Percentiles rank a stretch among this genome's conserved stretches.
Evolutionary conservation across 148 eudicot genomes (phyloP).

Genomic region (Chenopodium berlandieri): DNA sequence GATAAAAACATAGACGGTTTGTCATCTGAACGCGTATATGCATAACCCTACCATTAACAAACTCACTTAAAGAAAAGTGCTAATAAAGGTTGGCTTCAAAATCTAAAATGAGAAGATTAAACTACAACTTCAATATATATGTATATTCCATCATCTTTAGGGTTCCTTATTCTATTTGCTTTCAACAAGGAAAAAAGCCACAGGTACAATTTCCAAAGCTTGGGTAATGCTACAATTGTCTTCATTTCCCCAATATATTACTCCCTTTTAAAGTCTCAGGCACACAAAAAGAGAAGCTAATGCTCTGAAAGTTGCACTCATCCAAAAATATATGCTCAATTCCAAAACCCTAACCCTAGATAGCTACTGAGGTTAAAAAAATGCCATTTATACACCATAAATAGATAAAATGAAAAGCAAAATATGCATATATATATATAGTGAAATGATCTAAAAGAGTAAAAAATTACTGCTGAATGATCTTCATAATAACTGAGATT

Average conservation of each 20-base stretch:
- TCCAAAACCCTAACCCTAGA: slow-evolving; percentile 36
- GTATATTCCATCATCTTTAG: slow-evolving; percentile 15
- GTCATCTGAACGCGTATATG: too few species aligned
- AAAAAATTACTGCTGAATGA: neutral
- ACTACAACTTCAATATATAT: neutral
- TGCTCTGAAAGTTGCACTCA: slow-evolving; percentile 19
- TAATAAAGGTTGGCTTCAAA: neutral
- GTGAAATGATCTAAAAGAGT: neutral
- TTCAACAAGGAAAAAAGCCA: neutral
- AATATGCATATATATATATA: neutral
- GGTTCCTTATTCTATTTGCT: slow-evolving; percentile 21
- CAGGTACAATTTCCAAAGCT: slow-evolving; percentile 29
- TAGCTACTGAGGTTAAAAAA: neutral
- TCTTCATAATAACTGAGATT: neutral
- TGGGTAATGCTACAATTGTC: slow-evolving; percentile 20
- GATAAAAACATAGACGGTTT: too few species aligned
- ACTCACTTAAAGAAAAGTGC: too few species aligned
- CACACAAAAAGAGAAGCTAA: slow-evolving; percentile 34
- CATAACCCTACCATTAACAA: too few species aligned
- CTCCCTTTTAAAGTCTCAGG: neutral
- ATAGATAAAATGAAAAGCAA: neutral
- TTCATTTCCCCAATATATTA: neutral
- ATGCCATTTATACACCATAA: neutral
- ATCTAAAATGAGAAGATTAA: neutral
- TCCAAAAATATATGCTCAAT: slow-evolving; percentile 7